phyloP scores from a whole-genome alignment of 2,329 filamentous ascomycete species.

The Colletotrichum plurivorum region DNA sequence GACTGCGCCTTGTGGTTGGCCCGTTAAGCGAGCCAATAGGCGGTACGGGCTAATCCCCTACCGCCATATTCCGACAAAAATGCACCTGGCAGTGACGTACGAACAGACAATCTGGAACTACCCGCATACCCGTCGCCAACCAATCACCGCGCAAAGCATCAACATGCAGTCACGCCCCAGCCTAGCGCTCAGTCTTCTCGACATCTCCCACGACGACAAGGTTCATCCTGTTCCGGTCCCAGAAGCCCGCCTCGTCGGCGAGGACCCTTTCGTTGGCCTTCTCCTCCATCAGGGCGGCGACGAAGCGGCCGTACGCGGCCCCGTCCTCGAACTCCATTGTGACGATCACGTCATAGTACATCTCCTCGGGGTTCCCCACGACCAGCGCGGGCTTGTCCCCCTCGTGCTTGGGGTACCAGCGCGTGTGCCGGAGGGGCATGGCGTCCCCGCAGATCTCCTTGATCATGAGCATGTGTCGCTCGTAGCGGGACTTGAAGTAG shows the following conservation, averaged over 20 bases:
- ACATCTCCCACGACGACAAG: conserved; percentile 4
- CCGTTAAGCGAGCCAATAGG: too few species aligned
- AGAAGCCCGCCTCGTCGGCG: conserved; percentile 29
- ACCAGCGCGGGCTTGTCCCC: conserved; percentile 16
- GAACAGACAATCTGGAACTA: too few species aligned
- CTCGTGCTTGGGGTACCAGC: conserved; percentile 20
- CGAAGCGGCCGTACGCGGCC: conserved; percentile 7
- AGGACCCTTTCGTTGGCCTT: conserved; percentile 18
- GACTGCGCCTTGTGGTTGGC: too few species aligned
- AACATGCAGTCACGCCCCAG: not conserved
- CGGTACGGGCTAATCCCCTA: too few species aligned
- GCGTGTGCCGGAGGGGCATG: conserved; percentile 28
- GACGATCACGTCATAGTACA: conserved; percentile 28
- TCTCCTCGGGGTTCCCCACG: conserved; percentile 18
- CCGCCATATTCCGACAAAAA: too few species aligned
- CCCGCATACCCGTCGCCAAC: too few species aligned
- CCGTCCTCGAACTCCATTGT: conserved; percentile 23
- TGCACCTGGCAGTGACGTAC: too few species aligned
- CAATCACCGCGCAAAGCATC: too few species aligned
- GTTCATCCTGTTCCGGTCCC: conserved; percentile 28
- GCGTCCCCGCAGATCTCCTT: conserved; percentile 17
- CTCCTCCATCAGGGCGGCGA: not conserved
- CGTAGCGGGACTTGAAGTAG: conserved; percentile 31
- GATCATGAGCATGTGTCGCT: conserved; percentile 28
- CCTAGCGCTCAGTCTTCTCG: not conserved